A percentile compares a stretch with the other conserved stretches of the same genome.
These are phyloP conservation scores for Cynara cardunculus DNA, from an alignment of 129 eudicot genomes.

Conservation along the genomic window DNA sequence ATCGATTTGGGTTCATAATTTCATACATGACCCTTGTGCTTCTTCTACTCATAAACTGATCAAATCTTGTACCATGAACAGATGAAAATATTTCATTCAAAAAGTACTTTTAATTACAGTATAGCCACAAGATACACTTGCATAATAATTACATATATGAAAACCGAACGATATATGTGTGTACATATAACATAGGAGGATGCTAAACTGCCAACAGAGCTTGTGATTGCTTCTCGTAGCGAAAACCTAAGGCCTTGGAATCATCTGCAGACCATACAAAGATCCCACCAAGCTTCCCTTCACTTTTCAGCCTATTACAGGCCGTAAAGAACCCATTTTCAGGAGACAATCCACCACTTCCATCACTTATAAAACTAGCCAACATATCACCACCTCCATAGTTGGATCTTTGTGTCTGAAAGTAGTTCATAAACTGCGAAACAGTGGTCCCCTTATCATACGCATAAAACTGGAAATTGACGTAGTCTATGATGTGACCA, in stretches of 20 bases:
- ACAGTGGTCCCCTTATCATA: constrained; percentile 57
- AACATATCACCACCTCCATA: constrained; percentile 47
- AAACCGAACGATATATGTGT: neutral
- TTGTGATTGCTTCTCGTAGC: constrained; percentile 42
- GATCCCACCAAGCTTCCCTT: constrained; percentile 41
- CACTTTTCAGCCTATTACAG: constrained; percentile 37
- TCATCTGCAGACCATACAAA: constrained; percentile 46
- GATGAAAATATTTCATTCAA: neutral
- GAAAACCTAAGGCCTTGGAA: constrained; percentile 39
- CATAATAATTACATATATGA: neutral
- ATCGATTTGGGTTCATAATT: neutral
- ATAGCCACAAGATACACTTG: neutral
- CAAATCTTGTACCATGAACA: neutral
- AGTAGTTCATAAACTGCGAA: constrained; percentile 38
- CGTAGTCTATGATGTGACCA: constrained; percentile 57
- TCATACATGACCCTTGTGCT: neutral
- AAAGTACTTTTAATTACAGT: neutral
- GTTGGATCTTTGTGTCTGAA: constrained; percentile 37
- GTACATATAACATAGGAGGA: neutral
- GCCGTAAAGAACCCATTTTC: constrained; percentile 40
- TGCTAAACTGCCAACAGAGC: constrained; percentile 5
- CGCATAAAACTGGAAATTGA: constrained; percentile 78
- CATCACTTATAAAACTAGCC: constrained; percentile 38
- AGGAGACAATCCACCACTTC: constrained; percentile 47
- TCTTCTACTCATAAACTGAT: neutral